These are phyloP conservation scores for Kodamaea ohmeri DNA, from an alignment of 1,139 yeast genomes.

Conservation along the genomic window DNA sequence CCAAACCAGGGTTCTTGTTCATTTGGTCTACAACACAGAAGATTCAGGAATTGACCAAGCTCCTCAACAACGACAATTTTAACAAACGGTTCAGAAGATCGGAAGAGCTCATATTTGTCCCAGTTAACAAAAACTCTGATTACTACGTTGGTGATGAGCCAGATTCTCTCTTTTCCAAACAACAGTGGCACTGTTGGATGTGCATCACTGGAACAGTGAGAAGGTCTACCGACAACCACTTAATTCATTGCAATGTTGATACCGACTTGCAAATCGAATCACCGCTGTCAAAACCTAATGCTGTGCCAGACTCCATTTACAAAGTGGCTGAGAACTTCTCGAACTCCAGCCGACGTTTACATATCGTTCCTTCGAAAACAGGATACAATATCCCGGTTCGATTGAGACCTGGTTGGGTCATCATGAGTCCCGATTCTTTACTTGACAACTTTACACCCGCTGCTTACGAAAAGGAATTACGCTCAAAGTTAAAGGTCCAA, in stretches of 20 bases:
- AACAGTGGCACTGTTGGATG: conserved; percentile 97
- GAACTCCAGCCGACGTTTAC: conserved; percentile 75
- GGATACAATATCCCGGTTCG: conserved; percentile 64
- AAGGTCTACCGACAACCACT: conserved; percentile 75
- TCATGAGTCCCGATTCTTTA: conserved; percentile 79
- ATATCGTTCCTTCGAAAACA: conserved; percentile 71
- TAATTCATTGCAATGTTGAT: conserved; percentile 89
- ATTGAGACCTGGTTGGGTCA: conserved; percentile 86
- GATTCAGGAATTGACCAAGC: conserved; percentile 57
- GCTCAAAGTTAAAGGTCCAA: conserved; percentile 31
- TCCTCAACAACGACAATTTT: conserved; percentile 50
- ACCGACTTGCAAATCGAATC: conserved; percentile 73
- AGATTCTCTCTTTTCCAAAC: conserved; percentile 33
- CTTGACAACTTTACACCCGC: conserved; percentile 59
- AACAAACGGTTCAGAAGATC: conserved; percentile 79
- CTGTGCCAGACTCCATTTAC: conserved; percentile 76
- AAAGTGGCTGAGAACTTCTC: conserved; percentile 87
- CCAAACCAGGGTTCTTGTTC: conserved; percentile 82
- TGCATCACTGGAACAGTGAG: conserved; percentile 93
- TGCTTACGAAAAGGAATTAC: conserved; percentile 33
- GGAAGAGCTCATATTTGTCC: conserved; percentile 77
- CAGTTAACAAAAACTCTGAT: conserved; percentile 57
- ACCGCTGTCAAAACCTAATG: conserved; percentile 22
- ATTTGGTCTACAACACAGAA: conserved; percentile 83
- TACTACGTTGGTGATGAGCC: conserved; percentile 50